Evolutionary conservation across 2,329 filamentous ascomycete genomes (phyloP).

Genomic region (Sporothrix inflata): DNA sequence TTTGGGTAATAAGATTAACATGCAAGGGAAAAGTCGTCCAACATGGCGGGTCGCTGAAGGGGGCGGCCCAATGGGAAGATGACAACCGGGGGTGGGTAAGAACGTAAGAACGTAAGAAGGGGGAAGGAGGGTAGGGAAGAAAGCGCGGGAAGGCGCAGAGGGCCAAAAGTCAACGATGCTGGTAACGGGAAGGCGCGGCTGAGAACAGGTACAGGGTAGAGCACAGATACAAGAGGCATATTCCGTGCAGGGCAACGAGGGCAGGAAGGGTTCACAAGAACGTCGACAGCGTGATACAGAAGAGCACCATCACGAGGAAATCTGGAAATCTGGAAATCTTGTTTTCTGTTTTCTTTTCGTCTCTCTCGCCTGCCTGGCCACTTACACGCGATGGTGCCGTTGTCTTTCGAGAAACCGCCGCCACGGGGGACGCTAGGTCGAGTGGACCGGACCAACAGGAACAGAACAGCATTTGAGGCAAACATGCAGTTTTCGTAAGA

Average conservation of each 20-base stretch:
- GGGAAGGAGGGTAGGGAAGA: not conserved
- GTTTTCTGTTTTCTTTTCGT: not conserved
- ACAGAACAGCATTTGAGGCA: not conserved
- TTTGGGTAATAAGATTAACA: slow-evolving; percentile 14
- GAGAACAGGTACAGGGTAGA: not conserved
- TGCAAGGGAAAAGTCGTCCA: slow-evolving; percentile 10
- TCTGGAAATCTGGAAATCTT: not conserved
- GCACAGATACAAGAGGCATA: no score
- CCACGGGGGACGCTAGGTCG: not conserved
- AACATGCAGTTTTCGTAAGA: slow-evolving; percentile 1
- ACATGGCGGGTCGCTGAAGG: not conserved
- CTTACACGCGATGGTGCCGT: not conserved
- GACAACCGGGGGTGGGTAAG: not conserved
- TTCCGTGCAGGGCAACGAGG: not conserved
- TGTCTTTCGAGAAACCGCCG: not conserved
- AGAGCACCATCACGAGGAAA: not conserved
- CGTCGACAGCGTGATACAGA: not conserved
- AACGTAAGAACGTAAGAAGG: not conserved
- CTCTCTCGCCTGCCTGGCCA: not conserved
- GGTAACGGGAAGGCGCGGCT: not conserved
- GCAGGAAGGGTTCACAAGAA: not conserved
- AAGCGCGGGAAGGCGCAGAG: not conserved
- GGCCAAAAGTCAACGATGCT: not conserved
- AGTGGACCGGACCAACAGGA: not conserved
- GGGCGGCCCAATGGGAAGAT: not conserved